A percentile compares a stretch with the other conserved stretches of the same genome.
Conservation (phyloP, 2,329 filamentous ascomycete genomes). For the Beauveria medogensis region DNA sequence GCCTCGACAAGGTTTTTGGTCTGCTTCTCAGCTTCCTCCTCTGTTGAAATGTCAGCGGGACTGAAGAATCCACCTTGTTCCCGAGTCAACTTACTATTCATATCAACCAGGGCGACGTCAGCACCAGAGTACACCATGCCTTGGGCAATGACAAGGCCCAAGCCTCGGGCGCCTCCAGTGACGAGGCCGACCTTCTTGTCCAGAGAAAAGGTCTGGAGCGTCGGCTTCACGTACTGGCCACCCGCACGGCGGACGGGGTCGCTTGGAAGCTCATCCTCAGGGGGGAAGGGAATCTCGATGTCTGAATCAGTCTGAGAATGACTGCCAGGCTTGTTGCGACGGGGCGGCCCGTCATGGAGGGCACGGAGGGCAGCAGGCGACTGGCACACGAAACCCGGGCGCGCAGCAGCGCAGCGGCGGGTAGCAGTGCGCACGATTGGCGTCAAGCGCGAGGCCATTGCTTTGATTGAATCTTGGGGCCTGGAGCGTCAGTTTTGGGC, state of each 20-base stretch:
- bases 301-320: constrained; percentile 74
- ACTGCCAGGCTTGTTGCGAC: constrained; percentile 45
- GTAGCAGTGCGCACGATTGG: constrained; percentile 22
- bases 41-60: constrained; percentile 40
- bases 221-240: constrained; percentile 76
- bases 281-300: constrained; percentile 71
- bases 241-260: constrained; percentile 67
- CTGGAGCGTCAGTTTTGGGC: neutral
- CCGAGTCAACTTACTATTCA: constrained; percentile 62
- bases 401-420: constrained; percentile 18
- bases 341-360: constrained; percentile 26
- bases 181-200: constrained; percentile 77
- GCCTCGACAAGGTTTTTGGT: constrained; percentile 64
- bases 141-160: constrained; percentile 89
- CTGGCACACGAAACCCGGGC: constrained; percentile 13
- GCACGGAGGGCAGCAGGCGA: constrained; percentile 20
- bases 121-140: constrained; percentile 82
- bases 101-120: constrained; percentile 83
- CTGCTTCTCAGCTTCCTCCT: constrained; percentile 75
- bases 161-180: constrained; percentile 80
- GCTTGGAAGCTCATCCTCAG: constrained; percentile 63
- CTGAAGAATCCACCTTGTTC: neutral
- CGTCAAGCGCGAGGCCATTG: constrained; percentile 18
- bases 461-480: neutral
- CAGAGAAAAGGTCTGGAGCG: constrained; percentile 77